Evolutionary conservation across 1,139 yeast genomes (phyloP).

Genomic region (Arxiozyma heterogenica): DNA sequence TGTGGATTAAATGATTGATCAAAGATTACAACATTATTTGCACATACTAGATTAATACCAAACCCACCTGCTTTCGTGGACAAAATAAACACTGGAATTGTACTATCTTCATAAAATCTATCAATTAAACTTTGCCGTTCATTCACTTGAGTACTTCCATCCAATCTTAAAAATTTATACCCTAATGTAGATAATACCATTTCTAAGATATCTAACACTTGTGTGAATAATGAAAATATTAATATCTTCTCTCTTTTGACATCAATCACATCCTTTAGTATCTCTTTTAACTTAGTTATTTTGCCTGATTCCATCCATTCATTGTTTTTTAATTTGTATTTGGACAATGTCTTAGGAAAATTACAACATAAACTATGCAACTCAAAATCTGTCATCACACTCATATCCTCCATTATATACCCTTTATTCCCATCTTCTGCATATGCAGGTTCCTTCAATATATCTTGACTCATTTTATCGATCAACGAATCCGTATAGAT

Average conservation of each 20-base stretch:
- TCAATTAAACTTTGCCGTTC: conserved; percentile 88
- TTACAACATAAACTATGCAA: conserved; percentile 62
- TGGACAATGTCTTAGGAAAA: conserved; percentile 57
- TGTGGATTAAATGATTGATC: conserved; percentile 97
- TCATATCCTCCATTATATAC: conserved; percentile 86
- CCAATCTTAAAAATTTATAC: conserved; percentile 73
- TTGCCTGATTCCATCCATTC: conserved; percentile 75
- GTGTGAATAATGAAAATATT: conserved; percentile 86
- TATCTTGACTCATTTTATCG: conserved; percentile 60
- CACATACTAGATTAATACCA: conserved; percentile 93
- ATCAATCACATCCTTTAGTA: conserved; percentile 51
- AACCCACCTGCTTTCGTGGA: conserved; percentile 98
- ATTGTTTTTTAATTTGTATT: conserved; percentile 45
- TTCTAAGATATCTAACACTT: conserved; percentile 81
- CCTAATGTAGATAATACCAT: conserved; percentile 55
- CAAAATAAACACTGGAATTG: conserved; percentile 75
- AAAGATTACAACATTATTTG: conserved; percentile 81
- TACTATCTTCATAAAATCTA: conserved; percentile 70
- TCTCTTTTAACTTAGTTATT: conserved; percentile 44
- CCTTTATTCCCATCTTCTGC: conserved; percentile 56
- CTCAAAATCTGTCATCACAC: conserved; percentile 91
- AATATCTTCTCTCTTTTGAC: conserved; percentile 64
- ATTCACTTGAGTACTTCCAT: conserved; percentile 91
- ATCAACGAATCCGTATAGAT: conserved; percentile 48
- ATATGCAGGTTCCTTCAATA: conserved; percentile 76